Conservation (phyloP, 805 yeast species). For the Candida rishiriensis region DNA sequence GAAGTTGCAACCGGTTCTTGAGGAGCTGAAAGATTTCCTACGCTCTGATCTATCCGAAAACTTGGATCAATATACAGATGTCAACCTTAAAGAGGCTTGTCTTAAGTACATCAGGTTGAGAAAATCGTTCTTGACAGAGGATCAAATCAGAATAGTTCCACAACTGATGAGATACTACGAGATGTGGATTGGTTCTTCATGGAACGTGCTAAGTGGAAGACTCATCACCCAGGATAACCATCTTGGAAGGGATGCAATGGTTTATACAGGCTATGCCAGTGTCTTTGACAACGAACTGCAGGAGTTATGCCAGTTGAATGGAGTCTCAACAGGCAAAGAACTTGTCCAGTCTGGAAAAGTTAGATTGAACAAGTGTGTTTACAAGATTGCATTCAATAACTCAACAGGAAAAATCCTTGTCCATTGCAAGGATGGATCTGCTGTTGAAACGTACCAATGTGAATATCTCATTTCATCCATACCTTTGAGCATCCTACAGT, state of each 20-base stretch:
- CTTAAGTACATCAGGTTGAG: slow-evolving; percentile 42
- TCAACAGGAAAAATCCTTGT: slow-evolving; percentile 17
- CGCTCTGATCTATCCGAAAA: slow-evolving; percentile 26
- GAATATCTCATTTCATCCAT: slow-evolving; percentile 45
- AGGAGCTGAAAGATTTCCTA: slow-evolving; percentile 27
- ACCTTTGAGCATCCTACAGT: slow-evolving; percentile 44
- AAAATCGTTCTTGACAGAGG: slow-evolving; percentile 41
- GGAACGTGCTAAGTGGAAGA: slow-evolving; percentile 60
- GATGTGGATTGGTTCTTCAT: slow-evolving; percentile 73
- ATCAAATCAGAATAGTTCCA: slow-evolving; percentile 47
- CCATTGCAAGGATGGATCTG: slow-evolving; percentile 6
- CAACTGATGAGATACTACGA: slow-evolving; percentile 53
- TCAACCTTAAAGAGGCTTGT: slow-evolving; percentile 48
- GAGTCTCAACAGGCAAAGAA: slow-evolving; percentile 5
- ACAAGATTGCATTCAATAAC: slow-evolving; percentile 20
- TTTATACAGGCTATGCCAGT: slow-evolving; percentile 51
- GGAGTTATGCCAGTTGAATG: slow-evolving; percentile 18
- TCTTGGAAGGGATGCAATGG: slow-evolving; percentile 66
- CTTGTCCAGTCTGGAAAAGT: slow-evolving; percentile 14
- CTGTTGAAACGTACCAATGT: slow-evolving; percentile 15
- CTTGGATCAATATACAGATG: slow-evolving; percentile 31
- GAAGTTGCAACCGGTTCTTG: slow-evolving; percentile 33
- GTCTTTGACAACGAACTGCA: slow-evolving; percentile 28
- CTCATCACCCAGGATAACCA: slow-evolving; percentile 35
- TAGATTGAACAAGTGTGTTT: slow-evolving; percentile 21